Evolutionary conservation across 176 grass and related monocot genomes (phyloP).

Genomic region (Guadua angustifolia): DNA sequence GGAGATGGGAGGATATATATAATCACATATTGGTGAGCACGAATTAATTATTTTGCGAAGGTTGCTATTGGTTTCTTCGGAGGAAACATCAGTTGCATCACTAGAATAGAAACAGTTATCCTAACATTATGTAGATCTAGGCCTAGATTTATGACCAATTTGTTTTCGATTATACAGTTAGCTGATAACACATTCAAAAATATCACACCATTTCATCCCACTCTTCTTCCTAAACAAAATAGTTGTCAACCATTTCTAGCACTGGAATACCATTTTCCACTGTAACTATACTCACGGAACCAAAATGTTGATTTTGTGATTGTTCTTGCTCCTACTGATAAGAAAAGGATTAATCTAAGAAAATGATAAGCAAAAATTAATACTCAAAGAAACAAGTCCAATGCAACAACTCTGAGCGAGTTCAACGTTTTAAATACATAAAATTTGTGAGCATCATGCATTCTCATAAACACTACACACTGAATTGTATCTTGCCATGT

Average conservation of each 20-base stretch:
- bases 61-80: slow-evolving; percentile 33
- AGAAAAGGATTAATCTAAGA: too few relatives aligned
- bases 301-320: not conserved
- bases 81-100: slow-evolving; percentile 45
- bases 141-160: slow-evolving; percentile 7
- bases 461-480: slow-evolving; percentile 5
- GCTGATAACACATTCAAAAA: not conserved
- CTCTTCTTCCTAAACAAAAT: not conserved
- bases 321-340: not conserved
- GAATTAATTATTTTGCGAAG: not conserved
- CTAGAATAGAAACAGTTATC: slow-evolving; percentile 31
- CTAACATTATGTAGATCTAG: slow-evolving; percentile 46
- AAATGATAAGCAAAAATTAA: not conserved
- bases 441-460: not conserved
- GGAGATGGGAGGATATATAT: not conserved
- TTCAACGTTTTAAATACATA: slow-evolving; percentile 3
- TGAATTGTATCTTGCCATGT: slow-evolving; percentile 17
- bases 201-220: not conserved
- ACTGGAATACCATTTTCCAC: not conserved
- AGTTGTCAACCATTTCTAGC: not conserved
- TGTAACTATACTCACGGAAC: not conserved
- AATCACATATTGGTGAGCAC: slow-evolving; percentile 25
- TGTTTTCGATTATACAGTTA: not conserved
- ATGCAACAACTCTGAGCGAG: not conserved
- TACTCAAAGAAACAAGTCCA: not conserved